Evolutionary conservation across 2,329 filamentous ascomycete species (phyloP), one percentile per base, ranked within the genome.

Genomic region (Gaeumannomyces tritici): DNA sequence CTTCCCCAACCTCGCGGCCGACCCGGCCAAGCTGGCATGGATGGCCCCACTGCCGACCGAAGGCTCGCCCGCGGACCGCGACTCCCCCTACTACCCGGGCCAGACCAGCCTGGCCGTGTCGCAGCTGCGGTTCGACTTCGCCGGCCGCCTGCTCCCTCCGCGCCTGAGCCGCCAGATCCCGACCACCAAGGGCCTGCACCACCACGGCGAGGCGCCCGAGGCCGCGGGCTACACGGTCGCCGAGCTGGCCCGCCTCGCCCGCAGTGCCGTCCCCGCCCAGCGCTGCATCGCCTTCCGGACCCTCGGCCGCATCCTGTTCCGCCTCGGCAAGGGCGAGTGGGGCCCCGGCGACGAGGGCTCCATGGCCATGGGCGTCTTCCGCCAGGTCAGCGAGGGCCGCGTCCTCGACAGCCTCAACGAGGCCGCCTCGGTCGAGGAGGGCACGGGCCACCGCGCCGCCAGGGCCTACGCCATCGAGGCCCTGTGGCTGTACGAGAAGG

Each of bases 191-290:
- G 95, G 95, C 0, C 81, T 99, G 18, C 95, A 99, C 73, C 93
- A 99, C 73, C 95, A 99, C 73, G 92, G 89, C 65, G 86, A 93
- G 63, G 93, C 93, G 1, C 95, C 95, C 21, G 91, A 96, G 74
- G 91, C 93, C 1, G 95, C 95, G 0, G 95, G 95, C 0, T 99
- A 99, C 75, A 98, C 95, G 0, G 84, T 99, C 33, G 85, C 87
- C 0, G 95, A 99, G 74, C 80, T 99, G 1, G 88, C 91, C 1
- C 85, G 89, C 35, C 81, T 97, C 2, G 87, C 91, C 5, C 83
- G 93, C 42, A 96, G 90, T 62, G 86, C 87, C 0, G 91, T 96
- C 26, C 85, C 95, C 0, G 88, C 90, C 0, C 95, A 99, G 77
- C 79, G 93, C 13, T 97, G 95, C 70, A 83, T 98, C 65, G 91